Base-by-base conservation (phyloP, 257 asterid species). In the Phtheirospermum japonicum region DNA sequence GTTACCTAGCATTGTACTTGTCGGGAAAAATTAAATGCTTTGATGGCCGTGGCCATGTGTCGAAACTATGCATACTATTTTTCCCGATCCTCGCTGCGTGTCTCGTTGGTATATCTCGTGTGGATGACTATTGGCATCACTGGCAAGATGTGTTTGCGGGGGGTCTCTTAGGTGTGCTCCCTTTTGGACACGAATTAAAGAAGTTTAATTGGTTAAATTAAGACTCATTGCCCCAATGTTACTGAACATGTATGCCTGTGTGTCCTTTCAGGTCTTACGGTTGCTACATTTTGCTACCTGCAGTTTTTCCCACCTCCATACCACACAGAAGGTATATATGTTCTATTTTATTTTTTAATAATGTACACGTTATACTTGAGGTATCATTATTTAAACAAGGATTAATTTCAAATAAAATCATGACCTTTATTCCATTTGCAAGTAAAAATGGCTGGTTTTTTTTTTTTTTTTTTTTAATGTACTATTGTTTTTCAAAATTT, bases 91-190 rank as follows among this genome's bases (percentile, higher is more conserved):
- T 90, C 9, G 76, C 75, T 65, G 96, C 98, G 33, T 73, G 87
- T 63, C 91, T 90, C 7, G 98, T 90, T 61, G 96, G 83, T 4
- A 48, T 83, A 66, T 90, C 96, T 52, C 95, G 98, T 30, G 96
- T 90, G 70, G 96, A 88, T 70, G 98, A 90, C 73, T 88, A 90
- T 66, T 82, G 89, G 96, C 98, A 90, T 77, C 98, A 90, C 68
- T 90, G 98, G 98, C 94, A 88, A 79, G 98, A 90, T 33, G 98
- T 90, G 31, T 90, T 90, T 70, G 77, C 98, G 0, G 98, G 98
- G 62, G 96, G 94, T 30, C 77, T 90, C 57, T 62, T 90, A 79
- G 98, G 42, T 13, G 36, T 13, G 86, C 64, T 37, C n/a, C 9
- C 16, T 40, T 39, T 58, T 16, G 17, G 10, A 28, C 50, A 39